Evolutionary conservation across 2,329 filamentous ascomycete species (phyloP).

Genomic region (Arthroderma sp.): DNA sequence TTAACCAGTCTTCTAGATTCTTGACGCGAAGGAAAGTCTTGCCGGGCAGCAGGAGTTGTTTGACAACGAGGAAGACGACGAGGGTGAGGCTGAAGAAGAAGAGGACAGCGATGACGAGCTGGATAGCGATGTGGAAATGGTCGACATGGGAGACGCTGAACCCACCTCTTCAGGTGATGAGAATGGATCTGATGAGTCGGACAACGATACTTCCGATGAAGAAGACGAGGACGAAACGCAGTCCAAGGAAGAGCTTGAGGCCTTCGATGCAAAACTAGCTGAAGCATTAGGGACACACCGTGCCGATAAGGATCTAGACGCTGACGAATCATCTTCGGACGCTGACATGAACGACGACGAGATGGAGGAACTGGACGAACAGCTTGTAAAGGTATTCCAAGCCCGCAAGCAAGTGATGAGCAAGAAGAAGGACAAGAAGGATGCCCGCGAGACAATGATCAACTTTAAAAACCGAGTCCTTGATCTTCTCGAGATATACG

Average conservation of each 20-base stretch:
- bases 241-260: constrained; percentile 11
- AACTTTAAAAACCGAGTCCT: constrained; percentile 93
- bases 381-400: constrained; percentile 74
- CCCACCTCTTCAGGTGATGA: constrained; percentile 41
- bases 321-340: constrained; percentile 43
- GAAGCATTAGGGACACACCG: constrained; percentile 61
- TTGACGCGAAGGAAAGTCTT: constrained; percentile 66
- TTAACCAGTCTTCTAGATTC: constrained; percentile 39
- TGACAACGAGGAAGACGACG: constrained; percentile 45
- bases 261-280: constrained; percentile 47
- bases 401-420: constrained; percentile 54
- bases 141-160: constrained; percentile 33
- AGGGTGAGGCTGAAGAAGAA: constrained; percentile 7
- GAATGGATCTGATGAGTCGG: constrained; percentile 39
- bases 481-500: constrained; percentile 73
- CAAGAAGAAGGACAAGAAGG: constrained; percentile 73
- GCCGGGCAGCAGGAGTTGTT: constrained; percentile 81
- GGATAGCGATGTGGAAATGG: constrained; percentile 13
- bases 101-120: constrained; percentile 20
- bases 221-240: constrained; percentile 14
- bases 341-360: constrained; percentile 89
- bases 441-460: constrained; percentile 75
- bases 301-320: constrained; percentile 42
- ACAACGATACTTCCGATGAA: constrained; percentile 14
- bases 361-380: constrained; percentile 78